These are phyloP conservation scores for Hymenotorrendiella dingleyae DNA, from an alignment of 2,329 filamentous ascomycete species.

Conservation along the genomic window DNA sequence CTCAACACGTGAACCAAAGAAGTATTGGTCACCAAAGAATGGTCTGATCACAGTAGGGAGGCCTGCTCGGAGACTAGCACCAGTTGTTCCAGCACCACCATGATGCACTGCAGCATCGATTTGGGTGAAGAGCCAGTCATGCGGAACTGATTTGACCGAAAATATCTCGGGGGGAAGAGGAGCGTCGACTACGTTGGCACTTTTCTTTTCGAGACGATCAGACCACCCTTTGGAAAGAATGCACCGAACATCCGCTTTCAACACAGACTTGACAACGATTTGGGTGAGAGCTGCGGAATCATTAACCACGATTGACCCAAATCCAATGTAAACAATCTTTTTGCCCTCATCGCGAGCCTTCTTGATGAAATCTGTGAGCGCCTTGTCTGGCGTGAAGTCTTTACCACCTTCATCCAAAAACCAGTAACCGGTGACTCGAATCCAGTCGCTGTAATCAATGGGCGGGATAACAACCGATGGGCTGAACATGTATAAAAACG, in stretches of 20 bases:
- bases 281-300: slow-evolving; percentile 84
- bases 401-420: slow-evolving; percentile 71
- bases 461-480: slow-evolving; percentile 90
- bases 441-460: slow-evolving; percentile 95
- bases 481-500: slow-evolving; percentile 96
- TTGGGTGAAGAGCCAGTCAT: slow-evolving; percentile 93
- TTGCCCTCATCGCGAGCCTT: slow-evolving; percentile 75
- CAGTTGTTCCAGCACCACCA: slow-evolving; percentile 90
- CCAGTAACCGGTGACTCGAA: slow-evolving; percentile 96
- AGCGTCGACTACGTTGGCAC: slow-evolving; percentile 49
- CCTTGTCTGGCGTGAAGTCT: slow-evolving; percentile 66
- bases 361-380: slow-evolving; percentile 76
- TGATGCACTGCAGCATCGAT: slow-evolving; percentile 94
- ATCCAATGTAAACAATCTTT: slow-evolving; percentile 94
- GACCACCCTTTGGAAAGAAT: slow-evolving; percentile 97
- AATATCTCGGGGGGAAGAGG: slow-evolving; percentile 73
- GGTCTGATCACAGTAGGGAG: slow-evolving; percentile 92
- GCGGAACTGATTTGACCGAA: slow-evolving; percentile 83
- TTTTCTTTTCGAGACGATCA: slow-evolving; percentile 63
- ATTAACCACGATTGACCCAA: slow-evolving; percentile 90
- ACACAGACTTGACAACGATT: slow-evolving; percentile 87
- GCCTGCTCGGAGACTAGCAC: slow-evolving; percentile 83
- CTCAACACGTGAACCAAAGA: slow-evolving; percentile 85
- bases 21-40: slow-evolving; percentile 97
- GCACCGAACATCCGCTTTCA: slow-evolving; percentile 87